Conservation (phyloP, 768 basidiomycete genomes). For the Exidia glandulosa region DNA sequence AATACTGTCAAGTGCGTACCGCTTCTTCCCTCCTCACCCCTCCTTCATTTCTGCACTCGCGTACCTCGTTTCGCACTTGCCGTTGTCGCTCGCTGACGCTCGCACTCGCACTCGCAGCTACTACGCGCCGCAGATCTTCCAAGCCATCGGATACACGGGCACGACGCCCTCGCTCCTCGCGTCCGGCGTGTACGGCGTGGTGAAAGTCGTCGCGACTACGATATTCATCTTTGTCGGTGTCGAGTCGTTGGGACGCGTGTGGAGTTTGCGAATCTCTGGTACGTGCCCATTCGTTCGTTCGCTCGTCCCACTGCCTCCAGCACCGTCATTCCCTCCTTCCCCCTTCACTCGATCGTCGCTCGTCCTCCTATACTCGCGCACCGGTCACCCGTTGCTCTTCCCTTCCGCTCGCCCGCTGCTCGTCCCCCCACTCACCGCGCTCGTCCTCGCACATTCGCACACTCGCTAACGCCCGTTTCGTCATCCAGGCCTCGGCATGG, state of each 20-base stretch:
- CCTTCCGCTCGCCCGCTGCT: not conserved
- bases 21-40: too few relatives aligned
- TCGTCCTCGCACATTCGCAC: not conserved
- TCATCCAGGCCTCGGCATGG: slow-evolving; percentile 62
- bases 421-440: not conserved
- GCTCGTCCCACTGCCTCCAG: not conserved
- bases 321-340: too few relatives aligned
- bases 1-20: slow-evolving; percentile 70
- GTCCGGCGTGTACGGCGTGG: slow-evolving; percentile 56
- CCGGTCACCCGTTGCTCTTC: too few relatives aligned
- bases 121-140: slow-evolving; percentile 5
- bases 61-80: too few relatives aligned
- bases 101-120: not conserved
- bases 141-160: slow-evolving; percentile 55
- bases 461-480: not conserved
- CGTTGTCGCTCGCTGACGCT: too few relatives aligned
- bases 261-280: slow-evolving; percentile 42
- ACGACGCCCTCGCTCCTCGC: slow-evolving; percentile 53
- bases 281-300: not conserved
- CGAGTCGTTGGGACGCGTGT: slow-evolving; percentile 57
- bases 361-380: not conserved
- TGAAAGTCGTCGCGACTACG: slow-evolving; percentile 57
- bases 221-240: slow-evolving; percentile 59
- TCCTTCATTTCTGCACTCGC: too few relatives aligned
- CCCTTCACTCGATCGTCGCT: not conserved